Evolutionary conservation across 805 yeast species (phyloP).

Genomic region (Hanseniaspora vineae): DNA sequence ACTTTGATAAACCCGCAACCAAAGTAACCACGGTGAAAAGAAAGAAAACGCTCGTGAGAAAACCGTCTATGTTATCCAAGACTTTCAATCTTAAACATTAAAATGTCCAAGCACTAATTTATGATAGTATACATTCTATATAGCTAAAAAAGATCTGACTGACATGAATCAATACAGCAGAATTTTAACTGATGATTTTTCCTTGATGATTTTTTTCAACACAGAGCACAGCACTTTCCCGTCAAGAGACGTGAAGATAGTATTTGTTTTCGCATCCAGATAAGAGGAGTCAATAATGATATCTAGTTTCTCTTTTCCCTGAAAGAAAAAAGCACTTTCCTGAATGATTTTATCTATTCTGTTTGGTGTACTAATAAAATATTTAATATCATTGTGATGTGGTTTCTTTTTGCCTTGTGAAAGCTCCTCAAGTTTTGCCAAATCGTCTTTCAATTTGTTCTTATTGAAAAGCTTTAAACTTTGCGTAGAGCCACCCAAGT

Average conservation of each 20-base stretch:
- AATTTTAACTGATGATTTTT: slow-evolving; percentile 23
- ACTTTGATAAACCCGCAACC: slow-evolving; percentile 28
- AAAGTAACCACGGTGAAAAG: slow-evolving; percentile 25
- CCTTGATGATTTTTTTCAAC: slow-evolving; percentile 16
- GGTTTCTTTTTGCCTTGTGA: slow-evolving; percentile 7
- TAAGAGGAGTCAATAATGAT: slow-evolving; percentile 23
- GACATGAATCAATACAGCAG: slow-evolving; percentile 13
- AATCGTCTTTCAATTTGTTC: slow-evolving; percentile 56
- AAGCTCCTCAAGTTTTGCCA: slow-evolving; percentile 10
- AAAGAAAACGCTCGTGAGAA: slow-evolving; percentile 21
- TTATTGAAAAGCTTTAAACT: slow-evolving; percentile 64
- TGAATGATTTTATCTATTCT: slow-evolving; percentile 20
- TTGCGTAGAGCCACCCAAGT: slow-evolving; percentile 32
- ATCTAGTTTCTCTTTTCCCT: slow-evolving; percentile 25
- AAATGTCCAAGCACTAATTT: background rate
- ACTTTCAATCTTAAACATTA: slow-evolving; percentile 21
- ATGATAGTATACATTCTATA: no score
- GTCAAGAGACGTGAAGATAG: slow-evolving; percentile 18
- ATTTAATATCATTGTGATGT: slow-evolving; percentile 10
- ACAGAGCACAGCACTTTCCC: slow-evolving; percentile 14
- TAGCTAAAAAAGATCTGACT: no score
- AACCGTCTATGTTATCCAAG: slow-evolving; percentile 25
- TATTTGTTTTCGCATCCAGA: slow-evolving; percentile 19
- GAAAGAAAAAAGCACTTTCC: slow-evolving; percentile 14
- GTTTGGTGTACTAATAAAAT: slow-evolving; percentile 20